Base-by-base conservation (phyloP, 306 rosid species). In the Coriaria nepalensis region DNA sequence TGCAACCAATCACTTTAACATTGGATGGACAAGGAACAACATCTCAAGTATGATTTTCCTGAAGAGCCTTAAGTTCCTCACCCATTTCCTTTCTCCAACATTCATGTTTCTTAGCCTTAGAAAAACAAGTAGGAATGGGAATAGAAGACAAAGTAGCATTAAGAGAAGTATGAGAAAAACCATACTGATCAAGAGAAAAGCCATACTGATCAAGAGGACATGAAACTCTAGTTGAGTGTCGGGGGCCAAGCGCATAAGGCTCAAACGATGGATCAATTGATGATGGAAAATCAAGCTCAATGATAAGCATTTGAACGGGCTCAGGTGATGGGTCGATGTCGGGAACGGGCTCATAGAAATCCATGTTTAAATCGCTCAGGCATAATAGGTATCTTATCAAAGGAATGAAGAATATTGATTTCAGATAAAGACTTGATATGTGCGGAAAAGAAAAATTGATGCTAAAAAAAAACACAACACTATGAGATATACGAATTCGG, bases 401-500 rank as follows among this genome's bases (percentile, higher is more conserved):
- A 49, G 10, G 6, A 29, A 2, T 36, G 11, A 49, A 49, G 32
- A 32, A 29, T 2, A 11, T 43, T 43, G 7, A 43, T 6, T 11
- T 20, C 4, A 8, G n/a, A 12, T 7, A 32, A 49, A 29, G 35
- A 34, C 10, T 20, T 3, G 8, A 34, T 10, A 49, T 49, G n/a
- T 7, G 11, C 33, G 9, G 53, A 29, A n/a, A 49, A 7, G 35
- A 49, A 49, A 29, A 2, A 49, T 4, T 20, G 36, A 49, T 49
- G 7, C 34, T n/a, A n/a, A 13, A 48, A 11, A 6, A 45, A 5
- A n/a, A n/a, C n/a, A n/a, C n/a, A 5, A 42, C 12, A 49, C 33
- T 6, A 29, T 38, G 53, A 49, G 53, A 49, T 5, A 49, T 49
- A 49, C 37, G 33, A 49, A 49, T 6, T 43, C 13, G 7, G 13